Conservation (phyloP, 2,329 filamentous ascomycete genomes). For the Claviceps arundinis region DNA sequence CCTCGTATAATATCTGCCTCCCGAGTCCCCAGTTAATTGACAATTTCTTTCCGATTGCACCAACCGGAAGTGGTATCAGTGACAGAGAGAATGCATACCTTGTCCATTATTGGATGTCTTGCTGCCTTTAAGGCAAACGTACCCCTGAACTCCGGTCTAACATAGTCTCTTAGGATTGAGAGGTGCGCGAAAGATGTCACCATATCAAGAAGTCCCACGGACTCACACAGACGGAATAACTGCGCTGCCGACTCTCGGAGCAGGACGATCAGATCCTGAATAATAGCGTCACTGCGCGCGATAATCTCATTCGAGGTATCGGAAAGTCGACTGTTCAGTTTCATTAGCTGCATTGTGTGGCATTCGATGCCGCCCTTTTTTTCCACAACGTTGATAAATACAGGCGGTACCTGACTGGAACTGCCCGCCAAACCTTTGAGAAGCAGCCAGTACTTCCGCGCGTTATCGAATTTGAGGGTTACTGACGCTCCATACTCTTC, state of each 20-base stretch:
- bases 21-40: neutral
- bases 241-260: conserved; percentile 58
- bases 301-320: conserved; percentile 77
- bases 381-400: conserved; percentile 64
- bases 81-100: conserved; percentile 21
- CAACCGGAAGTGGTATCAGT: neutral
- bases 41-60: neutral
- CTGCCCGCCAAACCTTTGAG: conserved; percentile 52
- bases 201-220: conserved; percentile 80
- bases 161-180: conserved; percentile 45
- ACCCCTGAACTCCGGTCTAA: conserved; percentile 53
- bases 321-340: conserved; percentile 63
- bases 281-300: conserved; percentile 63
- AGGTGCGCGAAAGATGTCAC: conserved; percentile 63
- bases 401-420: conserved; percentile 39
- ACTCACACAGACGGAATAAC: conserved; percentile 76
- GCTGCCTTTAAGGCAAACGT: conserved; percentile 61
- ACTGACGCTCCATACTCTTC: conserved; percentile 45
- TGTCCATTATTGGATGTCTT: conserved; percentile 68
- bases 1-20: conserved; percentile 42
- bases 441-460: conserved; percentile 67
- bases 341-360: conserved; percentile 72
- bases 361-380: conserved; percentile 73
- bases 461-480: conserved; percentile 62
- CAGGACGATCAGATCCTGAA: conserved; percentile 58